Evolutionary conservation across 148 eudicot species (phyloP).

Genomic region (Camellia japonica): DNA sequence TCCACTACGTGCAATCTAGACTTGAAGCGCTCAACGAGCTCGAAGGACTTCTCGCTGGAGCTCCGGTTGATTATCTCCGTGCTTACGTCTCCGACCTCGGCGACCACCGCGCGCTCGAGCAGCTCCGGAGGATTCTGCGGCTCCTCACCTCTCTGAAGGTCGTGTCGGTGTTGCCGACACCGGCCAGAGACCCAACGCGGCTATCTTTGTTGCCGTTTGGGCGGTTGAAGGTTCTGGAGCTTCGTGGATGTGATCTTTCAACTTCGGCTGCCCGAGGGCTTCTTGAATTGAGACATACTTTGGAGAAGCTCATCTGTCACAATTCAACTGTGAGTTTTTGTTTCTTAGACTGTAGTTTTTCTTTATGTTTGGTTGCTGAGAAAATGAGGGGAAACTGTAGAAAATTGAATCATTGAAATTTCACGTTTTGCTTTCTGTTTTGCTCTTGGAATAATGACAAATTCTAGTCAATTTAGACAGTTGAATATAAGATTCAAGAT

Average conservation of each 20-base stretch:
- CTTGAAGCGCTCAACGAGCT: constrained; percentile 78
- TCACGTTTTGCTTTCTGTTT: not conserved
- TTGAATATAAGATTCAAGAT: not conserved
- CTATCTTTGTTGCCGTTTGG: constrained; percentile 58
- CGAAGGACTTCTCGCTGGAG: constrained; percentile 67
- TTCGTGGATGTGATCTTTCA: constrained; percentile 88
- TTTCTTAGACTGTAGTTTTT: not conserved
- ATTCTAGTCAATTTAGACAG: not conserved
- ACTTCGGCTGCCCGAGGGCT: constrained; percentile 71
- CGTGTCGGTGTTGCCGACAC: constrained; percentile 57
- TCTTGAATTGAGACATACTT: constrained; percentile 69
- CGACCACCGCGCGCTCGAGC: constrained; percentile 89
- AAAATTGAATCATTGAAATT: not conserved
- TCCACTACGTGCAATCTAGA: constrained; percentile 83
- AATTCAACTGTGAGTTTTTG: constrained; percentile 80
- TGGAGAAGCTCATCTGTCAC: constrained; percentile 92
- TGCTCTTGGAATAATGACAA: not conserved
- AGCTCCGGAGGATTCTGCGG: constrained; percentile 69
- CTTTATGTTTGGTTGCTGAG: not conserved
- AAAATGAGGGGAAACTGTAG: not conserved
- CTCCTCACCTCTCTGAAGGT: constrained; percentile 69
- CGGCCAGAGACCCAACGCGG: constrained; percentile 72
- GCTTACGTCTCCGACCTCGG: constrained; percentile 92
- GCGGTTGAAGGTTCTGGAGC: constrained; percentile 86
- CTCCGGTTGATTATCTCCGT: constrained; percentile 90